Evolutionary conservation across 2,329 filamentous ascomycete genomes (phyloP), one percentile per base, ranked within the genome.

Genomic region (Hypoxylon sp.): DNA sequence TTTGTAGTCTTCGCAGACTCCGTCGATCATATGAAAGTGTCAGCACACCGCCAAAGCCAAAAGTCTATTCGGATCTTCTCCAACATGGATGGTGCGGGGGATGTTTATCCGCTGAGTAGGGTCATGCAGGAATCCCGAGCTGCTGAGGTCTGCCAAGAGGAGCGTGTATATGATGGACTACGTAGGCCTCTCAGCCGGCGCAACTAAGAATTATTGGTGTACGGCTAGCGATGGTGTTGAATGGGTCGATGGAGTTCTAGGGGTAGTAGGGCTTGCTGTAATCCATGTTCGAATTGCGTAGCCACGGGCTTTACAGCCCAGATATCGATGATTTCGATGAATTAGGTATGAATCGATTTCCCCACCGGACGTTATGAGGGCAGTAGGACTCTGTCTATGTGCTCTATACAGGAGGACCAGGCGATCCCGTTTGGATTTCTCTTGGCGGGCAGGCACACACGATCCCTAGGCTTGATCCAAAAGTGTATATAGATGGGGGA

Each of bases 401-500:
- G 17, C 25, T 14, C 2, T 27, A 27, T 27, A 13, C 17, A 3
- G 27, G 14, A 27, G 48, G 49, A 13, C 14, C 6, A 40, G 14
- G 42, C 37, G 40, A 11, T 20, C 22, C 22, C 14, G 17, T 25
- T 53, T 13, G 11, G 30, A 30, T 33, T n/a, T 30, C 17, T 22
- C 14, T 42, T 13, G 49, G n/a, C 2, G 20, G 40, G n/a, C 53
- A 44, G 35, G 31, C 44, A 44, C 17, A 31, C 30, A 17, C 46
- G 48, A 30, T 64, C 56, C 42, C 40, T 35, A 33, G 22, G 40
- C 14, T 49, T 59, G 48, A 46, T 60, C n/a, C 22, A 44, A 54
- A 48, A 35, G 55, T 59, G 49, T 65, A 65, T 54, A 64, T 64
- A 64, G 37, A 65, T 50, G 42, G 42, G 42, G 55, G 27, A 10